A percentile compares a stretch with the other conserved stretches of the same genome.
phyloP scores from a whole-genome alignment of 2,329 filamentous ascomycete species.

The Pyrenochaeta sp. region DNA sequence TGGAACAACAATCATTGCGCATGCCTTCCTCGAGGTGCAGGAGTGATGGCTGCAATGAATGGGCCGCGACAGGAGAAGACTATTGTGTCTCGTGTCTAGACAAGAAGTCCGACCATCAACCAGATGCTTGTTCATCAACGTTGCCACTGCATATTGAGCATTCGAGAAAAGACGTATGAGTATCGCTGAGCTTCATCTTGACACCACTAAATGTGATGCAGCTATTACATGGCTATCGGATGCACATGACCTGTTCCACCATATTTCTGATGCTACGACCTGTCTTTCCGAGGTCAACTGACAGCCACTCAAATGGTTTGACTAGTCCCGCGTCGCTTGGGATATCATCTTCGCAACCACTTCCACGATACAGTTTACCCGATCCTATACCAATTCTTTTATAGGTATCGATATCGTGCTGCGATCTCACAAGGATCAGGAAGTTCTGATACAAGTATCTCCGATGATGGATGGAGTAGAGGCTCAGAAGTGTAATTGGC shows the following conservation, averaged over 20 bases:
- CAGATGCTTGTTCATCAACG: background rate
- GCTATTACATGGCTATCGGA: background rate
- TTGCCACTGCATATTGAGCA: background rate
- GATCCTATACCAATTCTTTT: constrained; percentile 1
- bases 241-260: background rate
- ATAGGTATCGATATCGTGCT: background rate
- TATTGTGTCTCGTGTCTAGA: background rate
- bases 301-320: constrained; percentile 2
- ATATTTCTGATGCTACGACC: background rate
- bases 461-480: constrained; percentile 1
- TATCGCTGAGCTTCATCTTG: background rate
- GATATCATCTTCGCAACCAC: background rate
- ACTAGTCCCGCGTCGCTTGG: background rate
- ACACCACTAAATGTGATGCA: background rate
- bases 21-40: background rate
- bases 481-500: background rate
- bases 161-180: background rate
- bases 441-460: constrained; percentile 1
- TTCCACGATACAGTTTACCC: background rate
- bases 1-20: background rate
- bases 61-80: background rate
- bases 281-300: background rate
- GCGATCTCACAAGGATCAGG: constrained; percentile 1
- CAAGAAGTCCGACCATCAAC: background rate
- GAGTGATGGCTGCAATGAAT: background rate